Evolutionary conservation across 2,329 filamentous ascomycete species (phyloP).

Genomic region (Cercospora sp.): DNA sequence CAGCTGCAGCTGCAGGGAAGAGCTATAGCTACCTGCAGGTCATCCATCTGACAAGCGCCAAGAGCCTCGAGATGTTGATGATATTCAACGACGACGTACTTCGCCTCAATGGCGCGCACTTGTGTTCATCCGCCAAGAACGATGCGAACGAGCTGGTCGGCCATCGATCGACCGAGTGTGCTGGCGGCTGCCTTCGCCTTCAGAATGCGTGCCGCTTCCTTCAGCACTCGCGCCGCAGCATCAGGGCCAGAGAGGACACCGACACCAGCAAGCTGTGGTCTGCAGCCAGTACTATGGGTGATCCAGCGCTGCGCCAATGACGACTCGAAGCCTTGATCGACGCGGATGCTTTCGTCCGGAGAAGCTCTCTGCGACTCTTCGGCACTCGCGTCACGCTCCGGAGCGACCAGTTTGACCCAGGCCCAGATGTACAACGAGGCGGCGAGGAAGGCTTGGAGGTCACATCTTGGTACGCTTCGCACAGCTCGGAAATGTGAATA

Average conservation of each 20-base stretch:
- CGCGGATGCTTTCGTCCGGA: slow-evolving; percentile 1
- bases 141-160: slow-evolving; percentile 12
- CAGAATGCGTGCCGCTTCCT: slow-evolving; percentile 10
- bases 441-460: slow-evolving; percentile 10
- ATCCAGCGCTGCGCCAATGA: slow-evolving; percentile 8
- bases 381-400: not conserved
- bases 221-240: slow-evolving; percentile 12
- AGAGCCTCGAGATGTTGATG: not conserved
- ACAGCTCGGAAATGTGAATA: slow-evolving; percentile 3
- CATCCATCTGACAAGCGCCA: not conserved
- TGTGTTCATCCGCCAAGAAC: slow-evolving; percentile 6
- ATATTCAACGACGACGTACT: not conserved
- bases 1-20: slow-evolving; percentile 1
- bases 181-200: slow-evolving; percentile 12
- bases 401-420: not conserved
- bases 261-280: slow-evolving; percentile 8
- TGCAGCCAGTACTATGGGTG: not conserved
- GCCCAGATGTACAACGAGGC: slow-evolving; percentile 7
- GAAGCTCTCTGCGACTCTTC: not conserved
- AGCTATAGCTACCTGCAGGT: slow-evolving; percentile 9
- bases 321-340: slow-evolving; percentile 12
- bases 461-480: slow-evolving; percentile 2
- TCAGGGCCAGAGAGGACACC: slow-evolving; percentile 10
- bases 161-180: slow-evolving; percentile 10
- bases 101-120: not conserved